Evolutionary conservation across 2,329 filamentous ascomycete genomes (phyloP), one percentile per base, ranked within the genome.

Genomic region (Aspergillus sp.): DNA sequence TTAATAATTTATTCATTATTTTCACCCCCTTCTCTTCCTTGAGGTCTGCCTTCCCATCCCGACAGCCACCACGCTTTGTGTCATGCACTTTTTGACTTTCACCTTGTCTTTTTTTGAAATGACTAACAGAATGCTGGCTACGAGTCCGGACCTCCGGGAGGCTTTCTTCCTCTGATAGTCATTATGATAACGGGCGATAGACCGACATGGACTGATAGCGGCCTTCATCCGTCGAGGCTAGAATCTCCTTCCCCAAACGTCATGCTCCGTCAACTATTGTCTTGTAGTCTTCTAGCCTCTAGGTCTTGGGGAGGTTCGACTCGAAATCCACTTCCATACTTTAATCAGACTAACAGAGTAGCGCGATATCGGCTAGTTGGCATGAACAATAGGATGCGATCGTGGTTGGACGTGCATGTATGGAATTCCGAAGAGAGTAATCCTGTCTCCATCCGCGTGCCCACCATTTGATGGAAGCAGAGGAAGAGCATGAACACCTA

Each of bases 341-440:
- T 35, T 21, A 44, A 52, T 52, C 52, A 54, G 52, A 48, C 44
- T 48, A 55, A 21, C 17, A 53, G 41, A 17, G 21, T 53, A 31
- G 41, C 41, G 21, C 43, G 31, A 53, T 53, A 46, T 46, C 27
- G 31, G 51, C n/a, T 45, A 35, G n/a, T 14, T 44, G 39, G 39
- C 15, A 55, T 44, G 39, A 43, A 50, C 35, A 41, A n/a, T 15
- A 41, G 15, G 35, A 15, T 37, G 35, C 35, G 35, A 37, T n/a
- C 14, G 35, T 21, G 40, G 40, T 43, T 50, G 48, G 48, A 49
- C 19, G 23, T 14, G 49, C 41, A 52, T 53, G 51, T 49, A 40
- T 55, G 53, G 12, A 25, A 48, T 31, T 55, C 53, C 53, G 8
- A 50, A 55, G 37, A 49, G 17, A 37, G 53, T 43, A 55, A 50